Evolutionary conservation across 2,329 filamentous ascomycete genomes (phyloP).

Genomic region (Cladophialophora chaetospira): DNA sequence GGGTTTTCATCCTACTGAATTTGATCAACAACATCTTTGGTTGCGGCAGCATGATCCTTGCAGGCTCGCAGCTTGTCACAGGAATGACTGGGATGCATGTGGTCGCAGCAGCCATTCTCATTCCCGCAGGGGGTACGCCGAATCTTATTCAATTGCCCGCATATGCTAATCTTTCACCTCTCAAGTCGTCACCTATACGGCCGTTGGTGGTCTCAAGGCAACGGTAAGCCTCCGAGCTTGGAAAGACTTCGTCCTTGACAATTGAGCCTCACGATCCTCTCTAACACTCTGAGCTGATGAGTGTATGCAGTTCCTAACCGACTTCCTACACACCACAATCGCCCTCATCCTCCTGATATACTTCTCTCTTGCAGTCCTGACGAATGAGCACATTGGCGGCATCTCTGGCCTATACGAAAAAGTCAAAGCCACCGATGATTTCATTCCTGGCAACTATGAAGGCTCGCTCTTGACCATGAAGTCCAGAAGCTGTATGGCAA

Average conservation of each 20-base stretch:
- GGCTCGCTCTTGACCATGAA: conserved; percentile 55
- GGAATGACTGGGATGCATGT: conserved; percentile 53
- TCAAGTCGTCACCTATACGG: conserved; percentile 41
- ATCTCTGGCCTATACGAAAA: conserved; percentile 35
- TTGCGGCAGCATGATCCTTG: conserved; percentile 50
- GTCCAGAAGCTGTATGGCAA: conserved; percentile 43
- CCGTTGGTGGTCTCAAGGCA: conserved; percentile 52
- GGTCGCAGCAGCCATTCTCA: conserved; percentile 49
- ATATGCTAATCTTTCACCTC: conserved; percentile 1
- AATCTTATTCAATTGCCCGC: not conserved
- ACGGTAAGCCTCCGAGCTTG: too few relatives aligned
- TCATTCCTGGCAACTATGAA: conserved; percentile 50
- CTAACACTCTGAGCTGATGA: too few relatives aligned
- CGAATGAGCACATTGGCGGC: conserved; percentile 18
- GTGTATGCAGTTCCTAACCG: conserved; percentile 54
- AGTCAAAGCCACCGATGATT: conserved; percentile 47
- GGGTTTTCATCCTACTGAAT: conserved; percentile 47
- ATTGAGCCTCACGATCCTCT: too few relatives aligned
- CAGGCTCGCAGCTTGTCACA: conserved; percentile 47
- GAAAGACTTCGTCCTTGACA: too few relatives aligned
- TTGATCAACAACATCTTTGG: conserved; percentile 48
- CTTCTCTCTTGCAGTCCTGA: conserved; percentile 15
- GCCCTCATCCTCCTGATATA: conserved; percentile 52
- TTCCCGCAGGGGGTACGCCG: conserved; percentile 48
- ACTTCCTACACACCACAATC: conserved; percentile 53